Evolutionary conservation across 2,329 filamentous ascomycete species (phyloP), one percentile per base, ranked within the genome.

Genomic region (Colletotrichum tropicale): DNA sequence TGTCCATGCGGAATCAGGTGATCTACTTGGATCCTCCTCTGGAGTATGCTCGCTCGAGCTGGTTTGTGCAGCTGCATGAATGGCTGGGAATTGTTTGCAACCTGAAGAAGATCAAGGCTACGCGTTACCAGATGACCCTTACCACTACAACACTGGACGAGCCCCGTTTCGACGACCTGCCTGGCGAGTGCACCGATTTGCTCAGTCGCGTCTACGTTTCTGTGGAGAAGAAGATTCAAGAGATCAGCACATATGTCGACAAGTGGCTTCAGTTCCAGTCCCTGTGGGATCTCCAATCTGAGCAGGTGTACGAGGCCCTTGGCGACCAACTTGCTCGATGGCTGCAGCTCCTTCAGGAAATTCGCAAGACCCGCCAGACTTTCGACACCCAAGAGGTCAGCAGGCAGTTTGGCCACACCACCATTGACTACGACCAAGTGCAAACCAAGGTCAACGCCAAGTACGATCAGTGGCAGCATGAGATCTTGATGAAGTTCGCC

Each of bases 251-350:
- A 6, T 99, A 99, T 80, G 95, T 99, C 12, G 96, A 98, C 83
- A 98, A 98, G 85, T 99, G 97, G 97, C 89, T 99, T 61, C 97
- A 98, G 80, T 99, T 98, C 86, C 97, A 99, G 85, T 98, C 96
- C 8, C 90, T 99, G 1, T 99, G 97, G 97, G 97, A 99, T 87
- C 89, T 99, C 73, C 96, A 98, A 83, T 95, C 96, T 4, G 96
- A 98, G 78, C 95, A 98, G 79, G 96, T 99, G 2, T 98, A 98
- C 81, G 95, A 98, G 77, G 92, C 95, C 68, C 90, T 99, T 9
- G 96, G 96, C 13, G 96, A 98, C 78, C 94, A 98, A 81, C 91
- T 99, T 21, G 94, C 95, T 8, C 93, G 95, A 80, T 99, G 97
- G 97, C 88, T 99, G 36, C 96, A 98, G 83, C 89, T 98, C 55